A percentile compares a stretch with the other conserved stretches of the same genome.
These are phyloP conservation scores for Acer negundo DNA, from an alignment of 345 rosid genomes.

Conservation along the genomic window DNA sequence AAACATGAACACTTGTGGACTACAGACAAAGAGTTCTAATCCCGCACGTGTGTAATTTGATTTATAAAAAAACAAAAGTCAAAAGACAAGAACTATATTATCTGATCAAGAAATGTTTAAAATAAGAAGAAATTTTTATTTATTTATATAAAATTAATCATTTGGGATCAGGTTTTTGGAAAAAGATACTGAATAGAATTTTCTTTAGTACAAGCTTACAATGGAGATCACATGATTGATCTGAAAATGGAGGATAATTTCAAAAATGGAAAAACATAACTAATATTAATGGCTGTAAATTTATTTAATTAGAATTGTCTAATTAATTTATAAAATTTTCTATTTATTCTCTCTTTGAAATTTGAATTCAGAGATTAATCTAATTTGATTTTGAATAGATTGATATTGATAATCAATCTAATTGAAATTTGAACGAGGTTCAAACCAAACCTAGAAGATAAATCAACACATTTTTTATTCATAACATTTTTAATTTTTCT, in stretches of 20 bases:
- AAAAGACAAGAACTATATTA: background rate
- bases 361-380: background rate
- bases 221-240: background rate
- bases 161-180: no score
- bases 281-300: background rate
- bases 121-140: background rate
- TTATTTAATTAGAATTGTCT: no score
- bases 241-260: background rate
- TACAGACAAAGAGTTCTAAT: background rate
- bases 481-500: background rate
- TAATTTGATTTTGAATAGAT: background rate
- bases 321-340: no score
- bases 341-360: background rate
- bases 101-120: background rate
- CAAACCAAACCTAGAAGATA: background rate
- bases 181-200: no score
- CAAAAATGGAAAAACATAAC: no score
- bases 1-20: no score
- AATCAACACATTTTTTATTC: no score
- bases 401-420: no score
- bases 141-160: no score
- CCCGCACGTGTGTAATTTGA: constrained; percentile 1
- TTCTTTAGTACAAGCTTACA: no score
- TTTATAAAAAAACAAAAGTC: background rate
- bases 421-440: background rate